phyloP scores from a whole-genome alignment of 108 stramenopile genomes.

The Fistulifera pelliculosa region DNA sequence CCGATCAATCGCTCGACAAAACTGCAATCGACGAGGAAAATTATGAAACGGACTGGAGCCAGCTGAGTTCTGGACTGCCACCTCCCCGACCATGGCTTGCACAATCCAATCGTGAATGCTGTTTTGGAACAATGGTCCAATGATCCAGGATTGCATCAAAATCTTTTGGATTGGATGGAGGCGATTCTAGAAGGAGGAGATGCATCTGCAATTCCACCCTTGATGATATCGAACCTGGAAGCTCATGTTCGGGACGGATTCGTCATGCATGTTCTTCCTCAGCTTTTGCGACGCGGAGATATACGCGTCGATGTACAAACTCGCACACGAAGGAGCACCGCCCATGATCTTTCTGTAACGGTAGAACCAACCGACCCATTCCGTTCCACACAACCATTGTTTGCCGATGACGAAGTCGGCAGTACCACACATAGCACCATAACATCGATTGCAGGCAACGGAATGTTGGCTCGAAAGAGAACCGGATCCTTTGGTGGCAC shows the following conservation, averaged over 20 bases:
- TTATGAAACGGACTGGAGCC: conserved; percentile 74
- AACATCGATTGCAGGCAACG: conserved; percentile 24
- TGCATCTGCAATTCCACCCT: conserved; percentile 43
- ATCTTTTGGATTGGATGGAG: conserved; percentile 70
- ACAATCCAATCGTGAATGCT: conserved; percentile 63
- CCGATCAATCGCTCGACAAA: too few relatives aligned
- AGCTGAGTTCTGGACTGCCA: conserved; percentile 48
- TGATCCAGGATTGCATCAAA: conserved; percentile 46
- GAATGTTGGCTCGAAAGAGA: too few relatives aligned
- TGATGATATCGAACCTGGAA: conserved; percentile 69
- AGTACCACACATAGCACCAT: conserved; percentile 31
- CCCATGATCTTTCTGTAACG: conserved; percentile 71
- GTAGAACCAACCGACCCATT: conserved; percentile 23
- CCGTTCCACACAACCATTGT: background rate
- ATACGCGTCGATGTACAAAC: conserved; percentile 65
- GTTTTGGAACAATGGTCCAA: conserved; percentile 63
- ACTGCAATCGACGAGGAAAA: conserved; percentile 54
- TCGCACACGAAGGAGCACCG: conserved; percentile 60
- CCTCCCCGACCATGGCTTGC: conserved; percentile 78
- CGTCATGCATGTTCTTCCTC: conserved; percentile 70
- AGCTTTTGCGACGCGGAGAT: conserved; percentile 63
- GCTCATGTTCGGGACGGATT: conserved; percentile 80
- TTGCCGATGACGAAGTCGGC: conserved; percentile 1
- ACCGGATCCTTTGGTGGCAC: background rate
- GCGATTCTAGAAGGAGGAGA: conserved; percentile 44